Evolutionary conservation across 176 grass and related monocot genomes (phyloP).

Genomic region (Neostapfia colusana): DNA sequence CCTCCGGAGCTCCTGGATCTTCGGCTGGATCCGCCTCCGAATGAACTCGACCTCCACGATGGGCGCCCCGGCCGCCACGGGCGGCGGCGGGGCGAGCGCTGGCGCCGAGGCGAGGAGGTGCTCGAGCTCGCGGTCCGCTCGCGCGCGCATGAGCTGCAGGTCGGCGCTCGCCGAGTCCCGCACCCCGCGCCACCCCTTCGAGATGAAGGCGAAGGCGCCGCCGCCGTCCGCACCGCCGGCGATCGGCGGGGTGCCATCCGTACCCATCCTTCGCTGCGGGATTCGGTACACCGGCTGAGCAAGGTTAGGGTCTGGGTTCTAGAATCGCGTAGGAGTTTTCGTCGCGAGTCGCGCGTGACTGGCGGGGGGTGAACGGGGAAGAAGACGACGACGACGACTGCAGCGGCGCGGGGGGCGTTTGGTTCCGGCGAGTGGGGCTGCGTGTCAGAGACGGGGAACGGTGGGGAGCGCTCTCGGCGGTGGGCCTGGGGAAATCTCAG

Average conservation of each 20-base stretch:
- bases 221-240: constrained; percentile 28
- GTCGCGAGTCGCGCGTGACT: constrained; percentile 7
- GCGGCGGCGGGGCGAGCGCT: constrained; percentile 29
- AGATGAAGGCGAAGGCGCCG: constrained; percentile 59
- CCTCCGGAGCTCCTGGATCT: constrained; percentile 69
- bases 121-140: constrained; percentile 68
- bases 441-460: neutral
- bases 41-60: constrained; percentile 74
- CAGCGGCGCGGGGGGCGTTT: neutral
- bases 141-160: constrained; percentile 58
- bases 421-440: neutral
- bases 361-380: constrained; percentile 14
- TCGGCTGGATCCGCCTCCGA: constrained; percentile 66
- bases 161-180: constrained; percentile 67
- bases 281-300: neutral
- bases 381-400: constrained; percentile 22
- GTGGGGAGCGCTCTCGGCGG: neutral
- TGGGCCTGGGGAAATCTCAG: constrained; percentile 26
- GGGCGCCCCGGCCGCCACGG: constrained; percentile 33
- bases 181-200: constrained; percentile 85
- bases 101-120: constrained; percentile 50
- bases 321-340: constrained; percentile 29
- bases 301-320: constrained; percentile 20
- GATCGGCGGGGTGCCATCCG: neutral
- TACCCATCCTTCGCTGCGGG: neutral